Conservation (phyloP, 148 eudicot species). For the Linanthus parryae region DNA sequence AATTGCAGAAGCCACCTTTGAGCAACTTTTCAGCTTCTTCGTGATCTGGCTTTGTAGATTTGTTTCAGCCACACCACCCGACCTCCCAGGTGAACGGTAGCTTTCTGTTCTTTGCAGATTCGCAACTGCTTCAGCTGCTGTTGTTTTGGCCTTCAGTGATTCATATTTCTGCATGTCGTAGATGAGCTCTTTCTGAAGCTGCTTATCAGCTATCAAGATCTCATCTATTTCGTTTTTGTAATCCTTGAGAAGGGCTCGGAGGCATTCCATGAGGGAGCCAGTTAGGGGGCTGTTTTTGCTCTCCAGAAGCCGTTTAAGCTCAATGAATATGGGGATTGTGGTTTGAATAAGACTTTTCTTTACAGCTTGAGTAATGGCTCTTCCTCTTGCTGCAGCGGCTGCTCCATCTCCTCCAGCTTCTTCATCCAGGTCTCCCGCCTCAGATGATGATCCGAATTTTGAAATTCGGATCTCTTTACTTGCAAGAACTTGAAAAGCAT, state of each 20-base stretch:
- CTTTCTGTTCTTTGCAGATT: slow-evolving; percentile 27
- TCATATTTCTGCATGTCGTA: slow-evolving; percentile 91
- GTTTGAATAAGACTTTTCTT: slow-evolving; percentile 86
- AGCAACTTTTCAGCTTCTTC: slow-evolving; percentile 27
- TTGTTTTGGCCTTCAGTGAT: slow-evolving; percentile 40
- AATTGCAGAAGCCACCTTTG: slow-evolving; percentile 66
- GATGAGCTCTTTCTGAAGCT: slow-evolving; percentile 82
- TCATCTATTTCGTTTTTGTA: slow-evolving; percentile 96
- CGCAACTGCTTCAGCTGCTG: slow-evolving; percentile 54
- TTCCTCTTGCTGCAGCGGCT: slow-evolving; percentile 57
- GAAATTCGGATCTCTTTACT: slow-evolving; percentile 84
- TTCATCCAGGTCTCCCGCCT: slow-evolving; percentile 57
- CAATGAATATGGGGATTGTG: slow-evolving; percentile 91
- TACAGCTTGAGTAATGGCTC: slow-evolving; percentile 81
- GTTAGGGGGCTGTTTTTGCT: slow-evolving; percentile 83
- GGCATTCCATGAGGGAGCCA: slow-evolving; percentile 97
- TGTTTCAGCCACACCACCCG: slow-evolving; percentile 9
- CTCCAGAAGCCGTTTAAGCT: slow-evolving; percentile 72
- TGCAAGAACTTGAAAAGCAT: slow-evolving; percentile 75
- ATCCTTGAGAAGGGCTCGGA: slow-evolving; percentile 81
- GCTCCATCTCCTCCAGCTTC: slow-evolving; percentile 46
- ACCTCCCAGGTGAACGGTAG: slow-evolving; percentile 31
- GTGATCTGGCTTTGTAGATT: slow-evolving; percentile 16
- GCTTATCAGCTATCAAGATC: slow-evolving; percentile 80
- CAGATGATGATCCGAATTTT: slow-evolving; percentile 55